Base-by-base conservation (phyloP, 2,329 filamentous ascomycete species). In the Botrytis medusae region DNA sequence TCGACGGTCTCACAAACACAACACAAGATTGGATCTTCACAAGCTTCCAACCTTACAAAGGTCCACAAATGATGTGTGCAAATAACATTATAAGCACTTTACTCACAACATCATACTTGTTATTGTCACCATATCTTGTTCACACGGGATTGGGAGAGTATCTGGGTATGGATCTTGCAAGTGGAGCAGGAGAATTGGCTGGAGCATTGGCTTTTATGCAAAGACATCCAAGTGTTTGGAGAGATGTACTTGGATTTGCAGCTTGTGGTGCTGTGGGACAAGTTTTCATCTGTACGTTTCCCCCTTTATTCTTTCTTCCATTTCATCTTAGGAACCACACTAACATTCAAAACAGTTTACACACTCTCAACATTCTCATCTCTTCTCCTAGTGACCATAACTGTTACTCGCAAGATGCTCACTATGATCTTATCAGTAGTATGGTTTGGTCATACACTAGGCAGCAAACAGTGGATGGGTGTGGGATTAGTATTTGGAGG, bases 31-130 rank as follows among this genome's bases (percentile, higher is more conserved):
- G 97, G 83, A 94, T 99, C 82, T 98, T 98, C 82, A 83, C 84
- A 76, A 87, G 89, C 10, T 97, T 94, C 83, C 90, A 89, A 76
- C 90, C 91, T 22, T 98, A 96, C 82, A 89, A 90, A 4, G 96
- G 96, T 16, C 94, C 95, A 74, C 96, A 99, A 87, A 99, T 99
- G 96, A 99, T 99, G 96, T 97, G 95, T 81, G 95, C 95, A 57
- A 94, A 98, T 83, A 99, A 98, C 82, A 85, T 97, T 72, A 92
- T 98, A 83, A 92, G 89, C 78, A 95, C 94, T 5, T 80, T 90
- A 64, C 86, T 98, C 73, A 98, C 95, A 5, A 86, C 88, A 32
- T 80, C 84, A 0, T 98, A 97, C 80, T 89, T 99, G 62, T 76
- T 95, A 29, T 80, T 94, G 32, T 92, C 91, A 78, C 96, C 96